Evolutionary conservation across 805 yeast genomes (phyloP), one percentile per base, ranked within the genome.

Genomic region (Zygotorulaspora chibaensis): DNA sequence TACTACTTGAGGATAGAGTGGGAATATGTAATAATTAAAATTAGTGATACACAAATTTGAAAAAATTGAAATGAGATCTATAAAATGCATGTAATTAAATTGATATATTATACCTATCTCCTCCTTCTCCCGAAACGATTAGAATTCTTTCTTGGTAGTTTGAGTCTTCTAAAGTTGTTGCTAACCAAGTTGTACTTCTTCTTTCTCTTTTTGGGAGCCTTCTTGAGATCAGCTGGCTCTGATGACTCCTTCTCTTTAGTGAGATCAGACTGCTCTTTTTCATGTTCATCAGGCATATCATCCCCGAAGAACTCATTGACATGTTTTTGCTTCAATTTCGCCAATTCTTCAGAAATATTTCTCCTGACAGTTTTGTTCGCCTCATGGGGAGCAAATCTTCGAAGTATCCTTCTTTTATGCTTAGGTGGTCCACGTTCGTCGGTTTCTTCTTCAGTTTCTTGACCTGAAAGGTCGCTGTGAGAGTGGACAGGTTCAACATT

Each of bases 161-260:
- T 80, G 42, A 76, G 63, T 46, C 80, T 64, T 53, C 75, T 76
- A 63, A 69, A 80, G 57, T 80, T 80, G 54, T 62, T 67, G 48
- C 75, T 76, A 17, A 72, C 70, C 29, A 56, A 51, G 43, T 57
- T 63, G 50, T 57, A 63, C 42, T 63, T 65, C 44, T 56, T 63
- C 16, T 52, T 55, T 35, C 57, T 52, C 35, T 55, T 54, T 23
- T 53, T 54, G 10, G 35, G 42, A 35, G 42, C 45, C 44, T 54
- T 47, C 35, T 44, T 45, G 18, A 50, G 25, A 20, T 7, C 25
- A 27, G 37, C 33, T 8, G 41, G 26, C 6, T 29, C 15, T 8
- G 6, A 5, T 33, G n/a, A 8, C 20, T 33, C 36, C 5, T 33
- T 9, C 17, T 31, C 53, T 2, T 73, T 71, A 36, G 65, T 63